Evolutionary conservation across 257 asterid species (phyloP), one percentile per base, ranked within the genome.

Genomic region (Capsicum pubescens): DNA sequence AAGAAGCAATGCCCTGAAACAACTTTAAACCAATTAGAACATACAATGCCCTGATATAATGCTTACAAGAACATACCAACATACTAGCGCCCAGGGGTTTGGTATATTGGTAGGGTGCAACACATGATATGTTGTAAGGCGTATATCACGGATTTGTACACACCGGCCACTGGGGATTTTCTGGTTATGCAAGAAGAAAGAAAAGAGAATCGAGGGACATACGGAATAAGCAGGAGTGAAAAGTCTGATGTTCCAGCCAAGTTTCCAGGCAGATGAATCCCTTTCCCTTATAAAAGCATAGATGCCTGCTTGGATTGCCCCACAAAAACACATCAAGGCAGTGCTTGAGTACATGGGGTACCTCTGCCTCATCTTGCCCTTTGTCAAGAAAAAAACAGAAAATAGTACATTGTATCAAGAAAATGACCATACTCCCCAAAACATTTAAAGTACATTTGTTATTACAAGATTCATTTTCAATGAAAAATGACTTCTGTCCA

Each of bases 231-330:
- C 70, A 76, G 84, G 83, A 9, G 89, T 69, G 9, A 89, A 19
- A 64, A 90, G 88, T 71, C 82, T 87, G 42, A 86, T 81, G 55
- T 90, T 64, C 89, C 89, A 86, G 19, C 93, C 93, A 9, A 90
- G 86, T 80, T 74, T 87, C 93, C 91, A 90, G 57, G 86, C 86
- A 6, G 80, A 42, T 72, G 42, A 71, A 58, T 58, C 61, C n/a
- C 82, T 83, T 61, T 90, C 90, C 0, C 72, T 59, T 3, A 70
- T 82, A 48, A 85, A 55, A 13, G 88, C 87, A 52, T 82, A 86
- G 32, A 82, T 59, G 36, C 81, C 87, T 10, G 90, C 66, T 48
- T 84, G 85, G 42, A 87, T 83, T 55, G 88, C 85, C 42, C 90
- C 86, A 50, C 19, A 81, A 60, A 87, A 80, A 35, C 89, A 79